Conservation (phyloP, 495 filamentous ascomycete species). For the Thermochaetoides thermophila region DNA sequence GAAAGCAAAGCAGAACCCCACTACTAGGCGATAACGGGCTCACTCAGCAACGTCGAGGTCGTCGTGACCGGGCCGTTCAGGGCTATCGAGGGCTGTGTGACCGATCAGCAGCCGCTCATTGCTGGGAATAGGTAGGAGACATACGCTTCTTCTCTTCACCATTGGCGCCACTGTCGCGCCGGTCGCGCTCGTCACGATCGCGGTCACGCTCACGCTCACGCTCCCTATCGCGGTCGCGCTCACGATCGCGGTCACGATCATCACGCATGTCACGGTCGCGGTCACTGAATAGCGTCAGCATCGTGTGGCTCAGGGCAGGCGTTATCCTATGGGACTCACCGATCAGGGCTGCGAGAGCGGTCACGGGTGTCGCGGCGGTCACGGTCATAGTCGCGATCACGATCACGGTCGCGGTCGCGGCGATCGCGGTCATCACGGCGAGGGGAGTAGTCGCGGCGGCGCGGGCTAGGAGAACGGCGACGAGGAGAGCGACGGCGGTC, state of each 20-base stretch:
- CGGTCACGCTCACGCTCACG: slow-evolving; percentile 37
- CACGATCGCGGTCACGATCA: slow-evolving; percentile 17
- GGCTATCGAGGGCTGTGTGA: slow-evolving; percentile 47
- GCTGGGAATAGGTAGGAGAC: slow-evolving; percentile 10
- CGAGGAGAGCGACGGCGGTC: slow-evolving; percentile 48
- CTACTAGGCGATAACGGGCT: no score
- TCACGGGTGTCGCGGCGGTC: slow-evolving; percentile 57
- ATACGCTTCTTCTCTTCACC: slow-evolving; percentile 85
- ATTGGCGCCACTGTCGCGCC: slow-evolving; percentile 51
- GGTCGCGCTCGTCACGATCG: slow-evolving; percentile 44
- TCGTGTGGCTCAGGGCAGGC: no score
- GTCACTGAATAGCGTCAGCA: background rate
- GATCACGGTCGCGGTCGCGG: slow-evolving; percentile 45
- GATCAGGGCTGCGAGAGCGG: slow-evolving; percentile 58
- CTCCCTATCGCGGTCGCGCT: slow-evolving; percentile 35
- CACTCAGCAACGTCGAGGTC: slow-evolving; percentile 94
- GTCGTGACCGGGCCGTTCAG: slow-evolving; percentile 68
- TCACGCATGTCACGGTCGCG: slow-evolving; percentile 19
- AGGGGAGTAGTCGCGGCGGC: slow-evolving; percentile 76
- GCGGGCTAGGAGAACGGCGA: slow-evolving; percentile 69
- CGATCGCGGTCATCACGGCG: slow-evolving; percentile 82
- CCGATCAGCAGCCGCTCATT: slow-evolving; percentile 9
- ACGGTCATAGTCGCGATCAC: slow-evolving; percentile 53
- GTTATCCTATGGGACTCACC: no score
- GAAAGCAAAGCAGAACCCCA: no score